Evolutionary conservation across 31 red algal species (phyloP).

Genomic region (Endocladia muricata): DNA sequence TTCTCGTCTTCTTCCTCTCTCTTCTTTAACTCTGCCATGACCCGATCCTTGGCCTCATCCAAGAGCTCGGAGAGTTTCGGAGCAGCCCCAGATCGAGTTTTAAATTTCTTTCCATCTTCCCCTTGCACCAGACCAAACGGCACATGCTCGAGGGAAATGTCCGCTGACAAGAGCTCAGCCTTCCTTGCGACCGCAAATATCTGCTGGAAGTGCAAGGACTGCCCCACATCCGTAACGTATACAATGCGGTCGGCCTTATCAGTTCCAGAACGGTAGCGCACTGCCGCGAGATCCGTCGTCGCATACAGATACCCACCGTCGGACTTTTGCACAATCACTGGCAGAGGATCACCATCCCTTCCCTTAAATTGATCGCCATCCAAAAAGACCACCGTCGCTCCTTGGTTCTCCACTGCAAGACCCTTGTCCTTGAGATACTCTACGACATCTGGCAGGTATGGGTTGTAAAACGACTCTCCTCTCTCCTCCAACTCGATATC

Average conservation of each 20-base stretch:
- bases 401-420: constrained; percentile 72
- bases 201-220: constrained; percentile 94
- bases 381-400: constrained; percentile 92
- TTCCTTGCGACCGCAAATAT: constrained; percentile 91
- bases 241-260: constrained; percentile 96
- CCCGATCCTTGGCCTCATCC: constrained; percentile 78
- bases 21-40: constrained; percentile 54
- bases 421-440: constrained; percentile 58
- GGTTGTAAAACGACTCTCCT: constrained; percentile 98
- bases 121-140: constrained; percentile 97
- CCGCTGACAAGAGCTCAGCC: constrained; percentile 49
- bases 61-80: constrained; percentile 91
- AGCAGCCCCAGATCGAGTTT: constrained; percentile 89
- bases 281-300: constrained; percentile 97
- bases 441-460: constrained; percentile 72
- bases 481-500: constrained; percentile 86
- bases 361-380: constrained; percentile 82
- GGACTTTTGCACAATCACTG: constrained; percentile 90
- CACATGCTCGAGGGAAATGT: constrained; percentile 88
- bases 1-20: constrained; percentile 39
- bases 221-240: constrained; percentile 97
- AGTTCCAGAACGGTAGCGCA: constrained; percentile 74
- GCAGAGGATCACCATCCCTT: constrained; percentile 76
- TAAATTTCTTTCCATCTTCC: constrained; percentile 99
- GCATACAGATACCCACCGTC: constrained; percentile 96